Conservation (phyloP, 1,139 yeast genomes). For the Magnusiomyces tetraspermus region DNA sequence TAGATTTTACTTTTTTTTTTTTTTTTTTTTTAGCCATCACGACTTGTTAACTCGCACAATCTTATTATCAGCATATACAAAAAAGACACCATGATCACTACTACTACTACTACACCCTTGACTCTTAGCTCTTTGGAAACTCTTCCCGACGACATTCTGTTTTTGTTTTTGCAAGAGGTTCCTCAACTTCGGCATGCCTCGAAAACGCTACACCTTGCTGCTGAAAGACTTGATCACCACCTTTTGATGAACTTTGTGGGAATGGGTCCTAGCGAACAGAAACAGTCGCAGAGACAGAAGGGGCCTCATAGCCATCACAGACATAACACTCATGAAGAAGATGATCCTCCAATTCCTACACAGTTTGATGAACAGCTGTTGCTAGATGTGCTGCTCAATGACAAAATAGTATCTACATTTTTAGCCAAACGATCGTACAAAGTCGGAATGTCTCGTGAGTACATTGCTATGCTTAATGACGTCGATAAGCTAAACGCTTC, state of each 20-base stretch:
- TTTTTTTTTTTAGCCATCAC: background rate
- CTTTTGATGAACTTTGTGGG: background rate
- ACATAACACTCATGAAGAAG: background rate
- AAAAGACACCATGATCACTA: background rate
- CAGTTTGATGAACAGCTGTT: constrained; percentile 5
- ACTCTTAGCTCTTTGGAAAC: constrained; percentile 2
- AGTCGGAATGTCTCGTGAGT: background rate
- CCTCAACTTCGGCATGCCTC: constrained; percentile 9
- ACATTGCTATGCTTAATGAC: background rate
- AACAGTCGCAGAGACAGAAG: too few relatives aligned
- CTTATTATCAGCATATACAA: background rate
- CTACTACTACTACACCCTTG: background rate
- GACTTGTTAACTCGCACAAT: too few relatives aligned
- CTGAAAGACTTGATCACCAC: constrained; percentile 12
- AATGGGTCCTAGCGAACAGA: background rate
- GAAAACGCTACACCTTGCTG: constrained; percentile 4
- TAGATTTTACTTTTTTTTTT: too few relatives aligned
- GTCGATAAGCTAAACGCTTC: background rate
- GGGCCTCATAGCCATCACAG: background rate
- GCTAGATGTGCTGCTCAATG: constrained; percentile 2
- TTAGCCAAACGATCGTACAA: constrained; percentile 7
- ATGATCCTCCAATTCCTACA: background rate
- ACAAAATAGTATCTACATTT: constrained; percentile 4
- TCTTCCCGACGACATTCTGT: constrained; percentile 11
- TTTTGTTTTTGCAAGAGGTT: constrained; percentile 3